Evolutionary conservation across 148 eudicot species (phyloP), one percentile per base, ranked within the genome.

Genomic region (Rhododendron vialii): DNA sequence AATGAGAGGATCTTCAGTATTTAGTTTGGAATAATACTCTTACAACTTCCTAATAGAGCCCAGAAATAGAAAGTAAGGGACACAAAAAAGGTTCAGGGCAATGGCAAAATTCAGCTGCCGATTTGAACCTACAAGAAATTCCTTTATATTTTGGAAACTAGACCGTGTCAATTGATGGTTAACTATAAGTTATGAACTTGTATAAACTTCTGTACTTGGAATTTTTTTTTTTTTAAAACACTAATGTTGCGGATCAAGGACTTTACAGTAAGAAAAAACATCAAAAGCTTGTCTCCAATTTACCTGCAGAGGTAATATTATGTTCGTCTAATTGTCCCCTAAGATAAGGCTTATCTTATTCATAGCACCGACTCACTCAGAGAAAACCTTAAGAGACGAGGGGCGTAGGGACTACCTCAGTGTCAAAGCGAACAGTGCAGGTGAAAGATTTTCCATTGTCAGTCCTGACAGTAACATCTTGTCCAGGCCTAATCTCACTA

Each of bases 351-450:
- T 30, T 5, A 35, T 18, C 77, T 35, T 53, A 53, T 59, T 80
- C 69, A 76, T 11, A n/a, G 71, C 43, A 24, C 53, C 20, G 48
- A 41, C 43, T 41, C 43, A 41, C 43, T 41, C 43, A 55, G 43
- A 77, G 38, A 55, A 41, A 84, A 75, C 63, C 22, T 35, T 33
- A 4, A 50, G 1, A 55, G n/a, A 38, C 2, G 14, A 20, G 33
- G 41, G n/a, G 24, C 53, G 48, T n/a, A 15, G 82, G 78, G 43
- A 67, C 20, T 91, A 91, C 92, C 92, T 91, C 91, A 30, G 92
- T 91, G 82, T 91, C 92, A 67, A 91, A 91, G 48, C 92, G 91
- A 47, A 47, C 92, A 67, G 88, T 88, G 88, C 92, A 91, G n/a
- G 90, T 89, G 86, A 91, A 91, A 55, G 88, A 82, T 79, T 91